These are phyloP conservation scores for Dryadomyces sulphureus DNA, from an alignment of 2,329 filamentous ascomycete species.

Conservation along the genomic window DNA sequence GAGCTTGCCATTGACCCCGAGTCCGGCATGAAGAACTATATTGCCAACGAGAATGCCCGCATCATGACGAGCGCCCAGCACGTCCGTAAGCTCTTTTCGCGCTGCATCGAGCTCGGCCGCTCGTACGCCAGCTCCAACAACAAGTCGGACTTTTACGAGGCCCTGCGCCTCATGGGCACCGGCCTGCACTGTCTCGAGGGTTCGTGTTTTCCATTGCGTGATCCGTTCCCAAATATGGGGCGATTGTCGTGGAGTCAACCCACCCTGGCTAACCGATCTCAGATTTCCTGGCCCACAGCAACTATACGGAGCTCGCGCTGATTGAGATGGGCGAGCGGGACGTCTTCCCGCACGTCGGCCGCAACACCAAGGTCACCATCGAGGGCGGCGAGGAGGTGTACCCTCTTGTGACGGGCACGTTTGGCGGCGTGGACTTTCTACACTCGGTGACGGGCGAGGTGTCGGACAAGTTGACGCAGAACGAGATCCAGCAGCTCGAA, in stretches of 20 bases:
- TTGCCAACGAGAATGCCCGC: slow-evolving; percentile 63
- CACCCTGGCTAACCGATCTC: not conserved
- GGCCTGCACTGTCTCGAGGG: slow-evolving; percentile 79
- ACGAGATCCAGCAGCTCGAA: slow-evolving; percentile 78
- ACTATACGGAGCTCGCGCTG: slow-evolving; percentile 77
- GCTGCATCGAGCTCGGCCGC: slow-evolving; percentile 67
- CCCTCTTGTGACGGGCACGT: slow-evolving; percentile 79
- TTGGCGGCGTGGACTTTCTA: slow-evolving; percentile 87
- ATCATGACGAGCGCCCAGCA: slow-evolving; percentile 74
- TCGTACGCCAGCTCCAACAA: slow-evolving; percentile 50
- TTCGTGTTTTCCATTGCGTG: slow-evolving; percentile 12
- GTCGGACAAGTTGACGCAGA: slow-evolving; percentile 80
- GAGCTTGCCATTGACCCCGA: slow-evolving; percentile 67
- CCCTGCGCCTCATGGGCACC: slow-evolving; percentile 72
- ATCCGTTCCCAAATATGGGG: too few relatives aligned
- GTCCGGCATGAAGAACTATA: slow-evolving; percentile 83
- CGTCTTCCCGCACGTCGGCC: slow-evolving; percentile 78
- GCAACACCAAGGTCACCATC: slow-evolving; percentile 54
- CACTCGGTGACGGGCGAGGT: slow-evolving; percentile 72
- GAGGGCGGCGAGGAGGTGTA: slow-evolving; percentile 57
- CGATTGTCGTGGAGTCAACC: too few relatives aligned
- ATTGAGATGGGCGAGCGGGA: slow-evolving; percentile 72
- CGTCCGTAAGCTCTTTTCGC: slow-evolving; percentile 56
- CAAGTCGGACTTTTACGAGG: slow-evolving; percentile 73
- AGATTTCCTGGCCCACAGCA: slow-evolving; percentile 88